A percentile compares a stretch with the other conserved stretches of the same genome.
These are phyloP conservation scores for Ilex aquifolium DNA, from an alignment of 257 asterid genomes.

Conservation along the genomic window DNA sequence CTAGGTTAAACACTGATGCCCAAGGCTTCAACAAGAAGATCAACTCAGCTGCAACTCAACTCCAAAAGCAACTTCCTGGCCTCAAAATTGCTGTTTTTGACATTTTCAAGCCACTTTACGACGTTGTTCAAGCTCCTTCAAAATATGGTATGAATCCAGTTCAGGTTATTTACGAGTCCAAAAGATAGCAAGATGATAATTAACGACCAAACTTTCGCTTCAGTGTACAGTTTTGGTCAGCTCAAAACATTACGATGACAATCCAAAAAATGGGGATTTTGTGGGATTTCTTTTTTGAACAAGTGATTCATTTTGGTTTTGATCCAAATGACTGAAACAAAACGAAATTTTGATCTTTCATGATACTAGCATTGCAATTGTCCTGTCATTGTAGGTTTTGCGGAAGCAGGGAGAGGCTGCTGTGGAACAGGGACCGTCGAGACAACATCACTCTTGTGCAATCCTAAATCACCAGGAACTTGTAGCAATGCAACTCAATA, in stretches of 20 bases:
- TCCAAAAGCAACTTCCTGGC: slow-evolving; percentile 60
- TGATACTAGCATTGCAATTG: too few species aligned
- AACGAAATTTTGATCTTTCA: too few species aligned
- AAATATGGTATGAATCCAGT: slow-evolving; percentile 34
- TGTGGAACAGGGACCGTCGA: slow-evolving; percentile 85
- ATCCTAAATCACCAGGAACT: slow-evolving; percentile 64
- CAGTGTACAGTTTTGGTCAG: too few species aligned
- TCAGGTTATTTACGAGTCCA: background rate
- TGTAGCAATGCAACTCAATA: slow-evolving; percentile 65
- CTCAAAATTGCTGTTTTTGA: slow-evolving; percentile 71
- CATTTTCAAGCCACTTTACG: slow-evolving; percentile 70
- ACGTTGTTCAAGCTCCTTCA: slow-evolving; percentile 55
- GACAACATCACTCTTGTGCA: slow-evolving; percentile 63
- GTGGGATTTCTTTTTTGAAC: too few species aligned
- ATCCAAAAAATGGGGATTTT: too few species aligned
- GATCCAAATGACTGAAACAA: too few species aligned
- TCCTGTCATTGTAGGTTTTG: slow-evolving; percentile 38
- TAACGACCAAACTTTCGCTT: too few species aligned
- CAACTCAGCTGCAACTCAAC: slow-evolving; percentile 56
- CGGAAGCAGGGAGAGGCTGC: slow-evolving; percentile 66
- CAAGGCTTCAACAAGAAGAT: slow-evolving; percentile 72
- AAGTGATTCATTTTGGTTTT: too few species aligned
- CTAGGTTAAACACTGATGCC: slow-evolving; percentile 67
- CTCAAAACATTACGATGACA: too few species aligned
- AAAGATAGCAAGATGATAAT: too few species aligned